Percentiles rank a stretch among this genome's conserved stretches.
Evolutionary conservation across 768 basidiomycete species (phyloP).

Genomic region (Tulasnella sp.): DNA sequence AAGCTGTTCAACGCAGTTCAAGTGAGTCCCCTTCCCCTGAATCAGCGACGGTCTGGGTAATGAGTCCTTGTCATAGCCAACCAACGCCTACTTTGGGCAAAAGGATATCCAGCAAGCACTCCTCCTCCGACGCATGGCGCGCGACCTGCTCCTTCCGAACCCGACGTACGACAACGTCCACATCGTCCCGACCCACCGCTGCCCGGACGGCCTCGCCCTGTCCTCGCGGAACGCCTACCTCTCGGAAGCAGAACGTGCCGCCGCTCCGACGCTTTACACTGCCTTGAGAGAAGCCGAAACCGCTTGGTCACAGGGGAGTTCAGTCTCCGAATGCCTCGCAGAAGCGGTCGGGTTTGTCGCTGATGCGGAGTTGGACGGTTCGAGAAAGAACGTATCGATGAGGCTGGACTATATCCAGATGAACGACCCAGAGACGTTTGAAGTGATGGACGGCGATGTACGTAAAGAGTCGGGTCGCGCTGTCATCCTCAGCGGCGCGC

Average conservation of each 20-base stretch:
- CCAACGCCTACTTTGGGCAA: conserved; percentile 89
- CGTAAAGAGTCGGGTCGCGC: conserved; percentile 25
- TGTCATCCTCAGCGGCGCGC: conserved; percentile 72
- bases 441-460: conserved; percentile 34
- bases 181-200: conserved; percentile 74
- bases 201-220: conserved; percentile 62
- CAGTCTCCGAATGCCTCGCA: conserved; percentile 29
- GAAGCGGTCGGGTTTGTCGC: conserved; percentile 22
- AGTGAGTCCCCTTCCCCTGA: conserved; percentile 33
- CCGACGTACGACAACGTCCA: conserved; percentile 63
- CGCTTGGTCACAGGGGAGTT: conserved; percentile 40
- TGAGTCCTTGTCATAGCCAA: conserved; percentile 60
- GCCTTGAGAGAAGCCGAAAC: conserved; percentile 49
- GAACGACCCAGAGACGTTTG: conserved; percentile 70
- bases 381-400: conserved; percentile 20
- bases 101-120: conserved; percentile 97
- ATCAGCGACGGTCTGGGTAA: background rate
- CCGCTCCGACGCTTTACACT: conserved; percentile 51
- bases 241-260: conserved; percentile 42
- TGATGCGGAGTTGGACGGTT: conserved; percentile 19
- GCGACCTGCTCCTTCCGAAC: conserved; percentile 69
- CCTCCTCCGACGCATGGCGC: conserved; percentile 60
- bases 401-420: conserved; percentile 77
- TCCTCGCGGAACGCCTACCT: conserved; percentile 89
- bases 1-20: conserved; percentile 91